phyloP scores from a whole-genome alignment of 2,329 filamentous ascomycete species.

The Penicillium sclerotigenum region DNA sequence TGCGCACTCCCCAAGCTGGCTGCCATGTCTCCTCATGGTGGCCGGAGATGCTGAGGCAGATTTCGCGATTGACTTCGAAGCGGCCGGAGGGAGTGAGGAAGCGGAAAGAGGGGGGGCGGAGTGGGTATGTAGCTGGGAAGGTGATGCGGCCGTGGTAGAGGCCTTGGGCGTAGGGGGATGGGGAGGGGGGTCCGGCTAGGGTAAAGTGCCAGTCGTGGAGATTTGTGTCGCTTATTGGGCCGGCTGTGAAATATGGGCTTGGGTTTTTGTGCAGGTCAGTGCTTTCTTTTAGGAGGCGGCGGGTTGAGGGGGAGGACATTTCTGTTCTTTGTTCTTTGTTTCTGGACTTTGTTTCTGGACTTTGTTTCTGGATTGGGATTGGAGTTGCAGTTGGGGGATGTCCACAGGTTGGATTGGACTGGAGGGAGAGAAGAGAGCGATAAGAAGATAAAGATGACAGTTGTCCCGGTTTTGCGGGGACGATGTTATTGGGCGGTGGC shows the following conservation, averaged over 20 bases:
- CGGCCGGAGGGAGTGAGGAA: slow-evolving; percentile 88
- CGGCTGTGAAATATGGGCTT: slow-evolving; percentile 79
- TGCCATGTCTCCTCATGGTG: slow-evolving; percentile 99
- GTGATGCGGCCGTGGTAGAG: slow-evolving; percentile 96
- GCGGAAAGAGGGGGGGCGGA: slow-evolving; percentile 90
- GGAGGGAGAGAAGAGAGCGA: not conserved
- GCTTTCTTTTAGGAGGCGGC: slow-evolving; percentile 70
- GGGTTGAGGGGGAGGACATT: slow-evolving; percentile 36
- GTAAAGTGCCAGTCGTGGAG: slow-evolving; percentile 99
- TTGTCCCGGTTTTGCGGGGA: not conserved
- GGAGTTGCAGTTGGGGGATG: not conserved
- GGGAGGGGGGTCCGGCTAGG: slow-evolving; percentile 79
- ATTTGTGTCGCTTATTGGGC: slow-evolving; percentile 75
- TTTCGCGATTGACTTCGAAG: slow-evolving; percentile 95
- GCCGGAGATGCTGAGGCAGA: slow-evolving; percentile 88
- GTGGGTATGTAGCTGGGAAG: slow-evolving; percentile 82
- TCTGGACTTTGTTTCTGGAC: slow-evolving; percentile 3
- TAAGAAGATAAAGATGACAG: not conserved
- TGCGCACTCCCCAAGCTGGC: slow-evolving; percentile 94
- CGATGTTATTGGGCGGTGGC: not conserved
- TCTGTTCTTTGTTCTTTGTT: not conserved
- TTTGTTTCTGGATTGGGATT: not conserved
- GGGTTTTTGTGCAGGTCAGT: slow-evolving; percentile 76
- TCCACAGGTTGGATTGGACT: not conserved
- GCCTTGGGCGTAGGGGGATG: slow-evolving; percentile 74